phyloP scores from a whole-genome alignment of 495 filamentous ascomycete genomes.

The Pseudomonodictys pantanalensis region DNA sequence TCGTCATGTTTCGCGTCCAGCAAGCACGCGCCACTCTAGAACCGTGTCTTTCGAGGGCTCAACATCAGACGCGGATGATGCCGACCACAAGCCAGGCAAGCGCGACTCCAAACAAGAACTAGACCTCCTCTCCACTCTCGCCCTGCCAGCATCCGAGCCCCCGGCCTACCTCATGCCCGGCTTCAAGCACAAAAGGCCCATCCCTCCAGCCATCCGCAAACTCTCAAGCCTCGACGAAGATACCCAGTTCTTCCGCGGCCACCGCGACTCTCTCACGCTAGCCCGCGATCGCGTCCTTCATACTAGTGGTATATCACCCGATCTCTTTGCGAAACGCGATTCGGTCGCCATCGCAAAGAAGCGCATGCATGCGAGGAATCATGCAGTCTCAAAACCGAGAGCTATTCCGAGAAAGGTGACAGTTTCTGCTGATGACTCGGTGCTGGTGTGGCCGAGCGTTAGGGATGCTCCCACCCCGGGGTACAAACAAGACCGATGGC shows the following conservation, averaged over 20 bases:
- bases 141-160: not conserved
- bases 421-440: not conserved
- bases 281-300: conserved; percentile 21
- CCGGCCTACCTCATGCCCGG: not conserved
- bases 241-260: conserved; percentile 16
- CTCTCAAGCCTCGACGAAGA: conserved; percentile 25
- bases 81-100: not conserved
- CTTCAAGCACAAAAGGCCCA: not conserved
- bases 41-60: conserved; percentile 2
- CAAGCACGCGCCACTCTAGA: conserved; percentile 3
- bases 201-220: not conserved
- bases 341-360: conserved; percentile 28
- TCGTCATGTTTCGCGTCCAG: conserved; percentile 5
- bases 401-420: not conserved
- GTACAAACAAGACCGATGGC: not conserved
- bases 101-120: not conserved
- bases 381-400: conserved; percentile 12
- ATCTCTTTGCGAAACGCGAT: conserved; percentile 27
- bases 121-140: not conserved
- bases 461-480: not conserved
- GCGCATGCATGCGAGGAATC: conserved; percentile 23
- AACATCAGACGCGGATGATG: not conserved
- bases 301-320: conserved; percentile 12
- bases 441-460: not conserved
- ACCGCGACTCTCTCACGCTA: conserved; percentile 27